Evolutionary conservation across 2,329 filamentous ascomycete genomes (phyloP).

Genomic region (Penicillium oxalicum): DNA sequence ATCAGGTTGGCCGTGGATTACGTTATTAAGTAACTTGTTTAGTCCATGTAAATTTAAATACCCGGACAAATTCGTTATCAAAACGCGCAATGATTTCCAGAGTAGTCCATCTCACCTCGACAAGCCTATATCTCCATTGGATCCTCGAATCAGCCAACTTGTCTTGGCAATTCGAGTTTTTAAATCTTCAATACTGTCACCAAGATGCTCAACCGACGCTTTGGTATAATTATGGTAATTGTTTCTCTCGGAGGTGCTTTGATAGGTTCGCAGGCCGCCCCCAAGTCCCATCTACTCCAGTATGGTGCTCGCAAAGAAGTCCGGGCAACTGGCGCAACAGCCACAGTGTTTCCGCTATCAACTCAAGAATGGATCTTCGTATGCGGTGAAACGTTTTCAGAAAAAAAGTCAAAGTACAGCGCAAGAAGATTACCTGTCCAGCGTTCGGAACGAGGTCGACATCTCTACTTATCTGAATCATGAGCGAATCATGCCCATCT

Average conservation of each 20-base stretch:
- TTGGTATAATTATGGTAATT: neutral
- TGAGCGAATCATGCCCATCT: neutral
- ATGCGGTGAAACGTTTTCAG: neutral
- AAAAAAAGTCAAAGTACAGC: neutral
- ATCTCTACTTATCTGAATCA: neutral
- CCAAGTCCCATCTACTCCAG: neutral
- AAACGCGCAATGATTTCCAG: neutral
- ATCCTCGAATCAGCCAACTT: neutral
- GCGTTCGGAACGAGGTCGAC: neutral
- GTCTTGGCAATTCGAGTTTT: neutral
- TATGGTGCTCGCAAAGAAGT: neutral
- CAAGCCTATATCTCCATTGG: neutral
- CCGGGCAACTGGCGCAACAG: neutral
- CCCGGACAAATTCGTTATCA: neutral
- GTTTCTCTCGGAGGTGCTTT: neutral
- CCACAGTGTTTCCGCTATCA: neutral
- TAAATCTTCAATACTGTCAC: neutral
- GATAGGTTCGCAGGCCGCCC: neutral
- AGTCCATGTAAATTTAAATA: neutral
- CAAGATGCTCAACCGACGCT: neutral
- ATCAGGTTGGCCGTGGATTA: too few species aligned
- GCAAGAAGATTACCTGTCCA: neutral
- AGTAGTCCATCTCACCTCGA: neutral
- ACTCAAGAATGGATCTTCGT: neutral
- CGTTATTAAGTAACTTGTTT: neutral